These are phyloP conservation scores for Pythium grandisporangium DNA, from an alignment of 352 stramenopile species.

Conservation along the genomic window DNA sequence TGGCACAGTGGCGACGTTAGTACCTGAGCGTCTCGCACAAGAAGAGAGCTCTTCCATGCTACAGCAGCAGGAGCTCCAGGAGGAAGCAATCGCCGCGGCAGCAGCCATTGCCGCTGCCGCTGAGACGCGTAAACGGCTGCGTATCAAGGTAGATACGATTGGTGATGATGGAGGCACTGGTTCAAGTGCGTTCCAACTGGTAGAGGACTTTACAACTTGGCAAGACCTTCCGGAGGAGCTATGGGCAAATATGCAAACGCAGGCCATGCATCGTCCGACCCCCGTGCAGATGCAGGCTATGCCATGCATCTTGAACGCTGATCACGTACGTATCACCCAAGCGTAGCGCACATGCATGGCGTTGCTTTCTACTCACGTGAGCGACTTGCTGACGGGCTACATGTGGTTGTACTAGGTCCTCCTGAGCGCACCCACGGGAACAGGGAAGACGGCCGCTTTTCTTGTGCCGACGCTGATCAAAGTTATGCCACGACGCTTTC, in stretches of 20 bases:
- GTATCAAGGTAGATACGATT: slow-evolving; percentile 19
- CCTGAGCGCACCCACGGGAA: slow-evolving; percentile 53
- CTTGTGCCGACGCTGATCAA: slow-evolving; percentile 45
- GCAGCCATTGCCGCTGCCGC: neutral
- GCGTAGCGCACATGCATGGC: too few relatives aligned
- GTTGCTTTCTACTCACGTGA: too few relatives aligned
- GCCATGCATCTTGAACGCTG: slow-evolving; percentile 27
- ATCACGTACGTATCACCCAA: slow-evolving; percentile 34
- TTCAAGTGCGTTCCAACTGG: too few relatives aligned
- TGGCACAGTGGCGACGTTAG: too few relatives aligned
- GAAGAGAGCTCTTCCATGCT: neutral
- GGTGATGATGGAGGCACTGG: too few relatives aligned
- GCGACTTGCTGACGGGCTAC: too few relatives aligned
- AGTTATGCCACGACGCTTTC: slow-evolving; percentile 15
- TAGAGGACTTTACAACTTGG: slow-evolving; percentile 16
- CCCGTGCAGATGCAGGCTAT: slow-evolving; percentile 74
- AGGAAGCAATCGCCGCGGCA: slow-evolving; percentile 8
- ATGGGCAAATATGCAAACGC: slow-evolving; percentile 22
- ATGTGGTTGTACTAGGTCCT: slow-evolving; percentile 33
- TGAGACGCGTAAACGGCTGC: slow-evolving; percentile 13
- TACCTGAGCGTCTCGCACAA: too few relatives aligned
- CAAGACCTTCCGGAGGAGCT: slow-evolving; percentile 15
- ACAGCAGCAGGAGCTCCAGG: neutral
- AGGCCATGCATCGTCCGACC: slow-evolving; percentile 30
- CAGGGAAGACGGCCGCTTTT: slow-evolving; percentile 61